Percentiles rank a stretch among this genome's conserved stretches.
Conservation (phyloP, 1,139 yeast species). For the Meyerozyma smithsonii region DNA sequence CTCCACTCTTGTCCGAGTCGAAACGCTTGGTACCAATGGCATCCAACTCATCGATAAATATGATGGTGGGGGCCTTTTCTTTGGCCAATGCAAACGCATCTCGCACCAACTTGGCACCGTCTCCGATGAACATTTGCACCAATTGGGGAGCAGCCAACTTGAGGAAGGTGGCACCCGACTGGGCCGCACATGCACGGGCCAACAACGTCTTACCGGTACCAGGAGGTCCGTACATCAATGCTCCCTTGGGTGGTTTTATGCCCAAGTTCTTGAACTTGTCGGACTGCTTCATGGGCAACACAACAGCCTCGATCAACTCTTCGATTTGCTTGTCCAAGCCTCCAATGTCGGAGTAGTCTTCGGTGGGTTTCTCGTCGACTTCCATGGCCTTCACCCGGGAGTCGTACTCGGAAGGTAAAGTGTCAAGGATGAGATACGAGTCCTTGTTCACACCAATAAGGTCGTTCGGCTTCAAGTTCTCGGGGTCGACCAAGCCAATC, state of each 20-base stretch:
- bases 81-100: constrained; percentile 99
- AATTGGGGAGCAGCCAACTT: constrained; percentile 97
- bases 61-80: constrained; percentile 97
- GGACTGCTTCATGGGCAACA: constrained; percentile 96
- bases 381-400: constrained; percentile 99
- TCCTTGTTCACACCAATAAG: constrained; percentile 97
- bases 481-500: constrained; percentile 91
- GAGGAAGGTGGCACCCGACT: constrained; percentile 95
- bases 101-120: constrained; percentile 96
- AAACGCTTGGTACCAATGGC: constrained; percentile 99
- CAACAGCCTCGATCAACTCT: constrained; percentile 96
- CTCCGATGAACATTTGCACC: constrained; percentile 99
- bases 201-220: constrained; percentile 97
- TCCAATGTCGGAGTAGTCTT: constrained; percentile 94
- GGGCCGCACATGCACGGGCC: constrained; percentile 99
- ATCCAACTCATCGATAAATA: constrained; percentile 95
- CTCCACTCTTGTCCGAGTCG: constrained; percentile 96
- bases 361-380: constrained; percentile 97
- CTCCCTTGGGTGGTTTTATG: constrained; percentile 97
- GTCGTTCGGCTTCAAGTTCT: constrained; percentile 87
- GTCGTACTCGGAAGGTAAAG: constrained; percentile 95
- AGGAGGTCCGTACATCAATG: constrained; percentile 98
- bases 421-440: constrained; percentile 87
- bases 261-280: constrained; percentile 92
- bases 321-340: constrained; percentile 98